Evolutionary conservation across 768 basidiomycete species (phyloP).

Genomic region (Podaxis sp.): DNA sequence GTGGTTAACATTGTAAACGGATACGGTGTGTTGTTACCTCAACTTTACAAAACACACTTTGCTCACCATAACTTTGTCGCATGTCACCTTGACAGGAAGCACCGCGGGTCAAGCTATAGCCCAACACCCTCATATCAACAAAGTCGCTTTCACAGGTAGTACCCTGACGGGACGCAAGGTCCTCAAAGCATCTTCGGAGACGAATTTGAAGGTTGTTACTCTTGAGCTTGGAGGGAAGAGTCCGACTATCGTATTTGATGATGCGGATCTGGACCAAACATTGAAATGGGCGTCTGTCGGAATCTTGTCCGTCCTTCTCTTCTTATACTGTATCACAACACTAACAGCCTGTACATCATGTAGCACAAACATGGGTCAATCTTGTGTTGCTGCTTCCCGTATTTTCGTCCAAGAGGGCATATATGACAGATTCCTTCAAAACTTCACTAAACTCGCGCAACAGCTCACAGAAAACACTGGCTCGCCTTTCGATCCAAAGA

Average conservation of each 20-base stretch:
- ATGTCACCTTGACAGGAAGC: conserved; percentile 22
- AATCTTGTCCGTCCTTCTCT: conserved; percentile 45
- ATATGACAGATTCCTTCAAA: conserved; percentile 73
- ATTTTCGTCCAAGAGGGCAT: conserved; percentile 79
- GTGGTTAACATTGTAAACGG: conserved; percentile 65
- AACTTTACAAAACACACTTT: background rate
- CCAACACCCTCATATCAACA: conserved; percentile 63
- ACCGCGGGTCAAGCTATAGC: conserved; percentile 74
- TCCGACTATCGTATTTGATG: conserved; percentile 63
- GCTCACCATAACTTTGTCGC: background rate
- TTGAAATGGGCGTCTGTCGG: conserved; percentile 66
- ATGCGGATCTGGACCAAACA: conserved; percentile 63
- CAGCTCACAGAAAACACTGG: conserved; percentile 53
- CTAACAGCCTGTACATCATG: background rate
- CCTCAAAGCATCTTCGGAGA: conserved; percentile 67
- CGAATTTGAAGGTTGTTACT: conserved; percentile 75
- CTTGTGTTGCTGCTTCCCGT: conserved; percentile 81
- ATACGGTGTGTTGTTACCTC: background rate
- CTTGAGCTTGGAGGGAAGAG: conserved; percentile 75
- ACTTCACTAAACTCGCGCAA: conserved; percentile 51
- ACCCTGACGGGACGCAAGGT: conserved; percentile 71
- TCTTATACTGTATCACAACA: background rate
- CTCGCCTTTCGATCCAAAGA: conserved; percentile 58
- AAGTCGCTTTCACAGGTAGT: conserved; percentile 80
- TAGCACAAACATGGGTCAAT: conserved; percentile 51